phyloP scores from a whole-genome alignment of 768 basidiomycete genomes.

The Lactarius hatsudake region DNA sequence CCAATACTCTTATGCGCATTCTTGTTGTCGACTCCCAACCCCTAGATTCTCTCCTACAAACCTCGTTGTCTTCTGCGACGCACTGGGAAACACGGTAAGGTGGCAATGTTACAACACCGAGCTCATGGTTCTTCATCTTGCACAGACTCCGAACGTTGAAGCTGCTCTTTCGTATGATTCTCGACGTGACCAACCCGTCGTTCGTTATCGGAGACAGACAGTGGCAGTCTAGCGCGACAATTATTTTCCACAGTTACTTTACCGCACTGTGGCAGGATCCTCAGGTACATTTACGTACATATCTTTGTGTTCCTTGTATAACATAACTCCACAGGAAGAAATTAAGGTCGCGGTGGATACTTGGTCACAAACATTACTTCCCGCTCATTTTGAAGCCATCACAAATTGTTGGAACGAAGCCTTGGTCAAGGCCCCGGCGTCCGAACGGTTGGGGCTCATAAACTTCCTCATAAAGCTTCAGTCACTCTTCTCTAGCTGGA shows the following conservation, averaged over 20 bases:
- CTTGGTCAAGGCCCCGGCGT: slow-evolving; percentile 50
- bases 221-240: slow-evolving; percentile 61
- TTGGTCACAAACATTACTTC: slow-evolving; percentile 57
- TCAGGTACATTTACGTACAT: slow-evolving; percentile 41
- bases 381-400: slow-evolving; percentile 63
- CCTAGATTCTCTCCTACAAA: slow-evolving; percentile 50
- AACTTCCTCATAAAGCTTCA: slow-evolving; percentile 65
- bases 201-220: slow-evolving; percentile 63
- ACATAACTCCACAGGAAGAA: slow-evolving; percentile 52
- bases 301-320: background rate
- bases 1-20: slow-evolving; percentile 53
- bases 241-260: slow-evolving; percentile 62
- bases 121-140: slow-evolving; percentile 4
- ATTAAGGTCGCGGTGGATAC: slow-evolving; percentile 57
- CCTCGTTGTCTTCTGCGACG: slow-evolving; percentile 37
- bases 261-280: slow-evolving; percentile 61
- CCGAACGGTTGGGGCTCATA: slow-evolving; percentile 56
- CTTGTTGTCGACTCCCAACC: slow-evolving; percentile 64
- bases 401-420: slow-evolving; percentile 66
- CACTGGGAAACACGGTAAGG: slow-evolving; percentile 55
- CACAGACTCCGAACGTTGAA: slow-evolving; percentile 50
- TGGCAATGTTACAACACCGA: background rate
- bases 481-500: slow-evolving; percentile 67
- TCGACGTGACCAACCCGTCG: slow-evolving; percentile 61
- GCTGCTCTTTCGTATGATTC: slow-evolving; percentile 60